Percentiles rank a stretch among this genome's conserved stretches.
Conservation (phyloP, 2,329 filamentous ascomycete genomes). For the Dactylellina drechsleri region DNA sequence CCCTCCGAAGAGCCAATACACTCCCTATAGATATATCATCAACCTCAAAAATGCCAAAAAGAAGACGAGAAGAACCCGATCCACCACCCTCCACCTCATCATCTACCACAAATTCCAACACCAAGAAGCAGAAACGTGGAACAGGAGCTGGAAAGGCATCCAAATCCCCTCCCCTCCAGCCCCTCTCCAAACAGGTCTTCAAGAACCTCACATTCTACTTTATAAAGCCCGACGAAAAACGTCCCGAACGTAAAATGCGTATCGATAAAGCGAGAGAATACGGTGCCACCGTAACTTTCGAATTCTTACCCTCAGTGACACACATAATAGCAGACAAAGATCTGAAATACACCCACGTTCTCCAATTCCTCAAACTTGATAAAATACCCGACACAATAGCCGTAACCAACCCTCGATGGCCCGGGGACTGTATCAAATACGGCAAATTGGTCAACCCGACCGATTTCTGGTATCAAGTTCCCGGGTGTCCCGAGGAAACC, state of each 20-base stretch:
- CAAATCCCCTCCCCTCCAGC: constrained; percentile 24
- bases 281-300: constrained; percentile 76
- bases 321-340: constrained; percentile 82
- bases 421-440: constrained; percentile 74
- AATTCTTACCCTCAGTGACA: constrained; percentile 70
- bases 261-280: constrained; percentile 79
- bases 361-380: constrained; percentile 67
- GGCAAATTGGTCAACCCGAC: constrained; percentile 69
- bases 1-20: constrained; percentile 2
- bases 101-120: background rate
- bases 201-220: constrained; percentile 56
- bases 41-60: constrained; percentile 23
- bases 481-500: constrained; percentile 64
- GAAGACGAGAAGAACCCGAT: constrained; percentile 14
- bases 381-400: constrained; percentile 66
- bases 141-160: constrained; percentile 12
- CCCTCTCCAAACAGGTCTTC: constrained; percentile 53
- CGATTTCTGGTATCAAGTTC: constrained; percentile 70
- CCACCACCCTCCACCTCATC: background rate
- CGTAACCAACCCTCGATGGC: constrained; percentile 75
- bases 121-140: constrained; percentile 27
- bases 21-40: too few species aligned
- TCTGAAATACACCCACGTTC: constrained; percentile 72
- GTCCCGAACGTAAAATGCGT: constrained; percentile 72
- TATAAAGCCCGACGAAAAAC: constrained; percentile 80